Base-by-base conservation (phyloP, 2,329 filamentous ascomycete species). In the Moelleriella libera region DNA sequence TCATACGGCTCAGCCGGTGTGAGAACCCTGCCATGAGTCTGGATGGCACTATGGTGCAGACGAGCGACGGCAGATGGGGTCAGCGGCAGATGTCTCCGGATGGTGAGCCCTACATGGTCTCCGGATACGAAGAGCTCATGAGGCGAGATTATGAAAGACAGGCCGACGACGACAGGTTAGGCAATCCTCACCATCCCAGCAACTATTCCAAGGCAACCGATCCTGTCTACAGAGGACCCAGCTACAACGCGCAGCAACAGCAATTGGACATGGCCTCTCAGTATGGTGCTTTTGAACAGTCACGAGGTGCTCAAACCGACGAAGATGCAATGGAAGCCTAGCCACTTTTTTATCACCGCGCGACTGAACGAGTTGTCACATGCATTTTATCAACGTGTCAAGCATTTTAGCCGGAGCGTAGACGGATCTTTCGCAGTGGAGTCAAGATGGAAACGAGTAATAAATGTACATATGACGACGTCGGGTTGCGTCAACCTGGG, bases 41-140 rank as follows among this genome's bases (percentile, higher is more conserved):
- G 47, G 77, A 81, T 54, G 73, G 69, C 40, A 75, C 70, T 1
- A 58, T 70, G 14, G 57, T 72, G 6, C 77, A 82, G 59, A 67
- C 66, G 3, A 62, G 64, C 7, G 72, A 79, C 50, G 70, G 76
- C 30, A 68, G 70, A 46, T 81, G 78, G 76, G 56, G 68, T 30
- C 59, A 60, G 30, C 60, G 55, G 43, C 48, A 54, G 21, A 32
- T 21, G 31, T 65, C 57, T 52, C 63, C 43, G 4, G 71, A 76
- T 51, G 78, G 76, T 40, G 87, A 94, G 63, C 88, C 88, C 0
- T 95, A 95, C 64, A 94, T 95, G 76, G 63, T 77, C 44, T 82
- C 79, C 6, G 88, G 88, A 11, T 95, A 94, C 60, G 83, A 87
- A 57, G 71, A 78, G 58, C 66, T 85, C 49, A 78, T 82, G 49